These are phyloP conservation scores for Leccinum subspadiceum DNA, from an alignment of 1,284 basidiomycete species.

Conservation along the genomic window DNA sequence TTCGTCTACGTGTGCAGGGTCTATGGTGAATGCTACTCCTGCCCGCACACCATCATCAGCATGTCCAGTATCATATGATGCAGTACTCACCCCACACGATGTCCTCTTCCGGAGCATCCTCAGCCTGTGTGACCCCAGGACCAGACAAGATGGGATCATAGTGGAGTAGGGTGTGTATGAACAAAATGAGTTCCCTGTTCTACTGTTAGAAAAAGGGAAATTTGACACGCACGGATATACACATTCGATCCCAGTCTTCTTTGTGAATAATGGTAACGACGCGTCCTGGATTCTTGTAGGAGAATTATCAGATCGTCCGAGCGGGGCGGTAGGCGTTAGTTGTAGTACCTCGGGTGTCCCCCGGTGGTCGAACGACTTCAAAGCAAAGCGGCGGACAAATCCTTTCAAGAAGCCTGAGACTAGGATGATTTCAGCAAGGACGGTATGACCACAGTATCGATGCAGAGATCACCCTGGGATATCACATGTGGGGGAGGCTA, in stretches of 20 bases:
- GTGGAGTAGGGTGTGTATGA: background rate
- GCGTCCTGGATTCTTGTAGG: constrained; percentile 63
- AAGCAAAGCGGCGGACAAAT: constrained; percentile 81
- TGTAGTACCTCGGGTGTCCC: constrained; percentile 68
- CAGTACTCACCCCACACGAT: constrained; percentile 71
- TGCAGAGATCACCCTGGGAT: constrained; percentile 44
- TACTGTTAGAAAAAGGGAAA: background rate
- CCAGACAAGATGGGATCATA: background rate
- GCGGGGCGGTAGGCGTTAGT: background rate
- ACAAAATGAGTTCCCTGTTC: background rate
- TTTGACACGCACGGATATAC: constrained; percentile 46
- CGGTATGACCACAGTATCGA: background rate
- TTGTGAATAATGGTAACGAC: constrained; percentile 84
- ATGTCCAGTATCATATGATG: background rate
- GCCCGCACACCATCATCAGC: background rate
- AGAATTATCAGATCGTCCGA: background rate
- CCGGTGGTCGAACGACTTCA: constrained; percentile 83
- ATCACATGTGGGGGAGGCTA: constrained; percentile 73
- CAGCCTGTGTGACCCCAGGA: constrained; percentile 38
- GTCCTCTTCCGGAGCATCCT: constrained; percentile 70
- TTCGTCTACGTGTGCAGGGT: constrained; percentile 66
- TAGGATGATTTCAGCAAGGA: constrained; percentile 24
- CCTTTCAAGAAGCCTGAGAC: constrained; percentile 83
- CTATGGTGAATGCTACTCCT: constrained; percentile 82
- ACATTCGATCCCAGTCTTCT: constrained; percentile 76